Conservation (phyloP, 2,329 filamentous ascomycete species). For the Trichoderma atroviride region DNA sequence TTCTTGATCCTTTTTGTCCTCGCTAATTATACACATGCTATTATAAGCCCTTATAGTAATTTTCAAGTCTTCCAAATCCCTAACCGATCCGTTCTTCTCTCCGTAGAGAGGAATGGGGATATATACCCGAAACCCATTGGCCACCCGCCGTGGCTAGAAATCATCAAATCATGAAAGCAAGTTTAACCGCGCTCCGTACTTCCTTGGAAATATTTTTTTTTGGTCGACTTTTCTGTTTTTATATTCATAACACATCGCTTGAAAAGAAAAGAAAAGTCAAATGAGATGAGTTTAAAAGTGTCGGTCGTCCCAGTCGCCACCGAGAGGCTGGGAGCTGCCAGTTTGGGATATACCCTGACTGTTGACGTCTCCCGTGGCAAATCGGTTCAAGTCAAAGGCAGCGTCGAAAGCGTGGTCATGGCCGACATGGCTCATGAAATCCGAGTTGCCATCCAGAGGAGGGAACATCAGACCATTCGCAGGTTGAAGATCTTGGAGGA, state of each 20-base stretch:
- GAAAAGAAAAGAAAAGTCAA: background rate
- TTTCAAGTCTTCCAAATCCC: slow-evolving; percentile 8
- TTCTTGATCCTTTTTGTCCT: background rate
- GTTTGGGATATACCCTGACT: slow-evolving; percentile 35
- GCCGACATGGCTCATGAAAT: slow-evolving; percentile 36
- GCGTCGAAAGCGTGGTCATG: slow-evolving; percentile 42
- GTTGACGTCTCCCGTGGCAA: slow-evolving; percentile 37
- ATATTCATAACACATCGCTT: background rate
- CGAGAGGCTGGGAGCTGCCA: slow-evolving; percentile 33
- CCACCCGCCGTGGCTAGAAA: slow-evolving; percentile 13
- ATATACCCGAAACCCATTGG: slow-evolving; percentile 16
- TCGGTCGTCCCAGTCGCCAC: slow-evolving; percentile 38
- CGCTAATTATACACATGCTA: slow-evolving; percentile 18
- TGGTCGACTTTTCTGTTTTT: background rate
- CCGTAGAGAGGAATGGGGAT: background rate
- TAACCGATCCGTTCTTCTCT: slow-evolving; percentile 2
- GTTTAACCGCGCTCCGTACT: background rate
- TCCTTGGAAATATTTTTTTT: background rate
- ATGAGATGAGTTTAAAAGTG: background rate
- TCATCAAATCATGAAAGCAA: slow-evolving; percentile 26
- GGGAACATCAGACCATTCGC: slow-evolving; percentile 23
- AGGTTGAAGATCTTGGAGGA: slow-evolving; percentile 34
- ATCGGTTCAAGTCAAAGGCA: slow-evolving; percentile 45
- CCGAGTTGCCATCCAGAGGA: slow-evolving; percentile 32
- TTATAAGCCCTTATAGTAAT: slow-evolving; percentile 7